phyloP scores from a whole-genome alignment of 2,329 filamentous ascomycete genomes.

The Aspergillus latus region DNA sequence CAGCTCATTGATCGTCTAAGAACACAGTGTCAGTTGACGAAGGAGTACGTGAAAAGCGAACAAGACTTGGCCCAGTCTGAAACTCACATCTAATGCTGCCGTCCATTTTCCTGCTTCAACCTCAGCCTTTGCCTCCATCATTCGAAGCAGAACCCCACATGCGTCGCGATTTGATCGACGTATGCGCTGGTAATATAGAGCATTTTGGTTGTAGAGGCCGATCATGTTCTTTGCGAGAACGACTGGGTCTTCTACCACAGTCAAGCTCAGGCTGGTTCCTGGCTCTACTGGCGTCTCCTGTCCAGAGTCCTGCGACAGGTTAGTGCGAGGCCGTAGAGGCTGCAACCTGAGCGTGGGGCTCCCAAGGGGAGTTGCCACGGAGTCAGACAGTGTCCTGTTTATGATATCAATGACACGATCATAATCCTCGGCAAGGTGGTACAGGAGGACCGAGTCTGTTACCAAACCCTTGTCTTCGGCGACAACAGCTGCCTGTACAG shows the following conservation, averaged over 20 bases:
- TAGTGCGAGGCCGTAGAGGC: constrained; percentile 70
- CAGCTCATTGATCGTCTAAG: constrained; percentile 68
- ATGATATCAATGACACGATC: constrained; percentile 90
- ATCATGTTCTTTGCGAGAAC: constrained; percentile 64
- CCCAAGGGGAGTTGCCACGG: constrained; percentile 80
- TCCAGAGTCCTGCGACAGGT: constrained; percentile 27
- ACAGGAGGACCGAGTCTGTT: constrained; percentile 90
- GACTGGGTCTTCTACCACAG: constrained; percentile 66
- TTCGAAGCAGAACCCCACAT: constrained; percentile 58
- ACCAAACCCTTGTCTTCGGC: constrained; percentile 92
- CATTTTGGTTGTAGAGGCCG: constrained; percentile 60
- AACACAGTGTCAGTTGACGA: constrained; percentile 13
- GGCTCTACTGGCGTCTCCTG: constrained; percentile 46
- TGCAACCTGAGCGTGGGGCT: constrained; percentile 75
- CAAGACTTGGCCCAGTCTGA: background rate
- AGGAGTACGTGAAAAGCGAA: background rate
- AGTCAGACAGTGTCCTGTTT: constrained; percentile 85
- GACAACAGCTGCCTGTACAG: constrained; percentile 83
- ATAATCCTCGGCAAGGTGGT: constrained; percentile 92
- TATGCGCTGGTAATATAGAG: constrained; percentile 62
- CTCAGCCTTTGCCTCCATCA: constrained; percentile 60
- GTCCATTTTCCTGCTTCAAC: constrained; percentile 61
- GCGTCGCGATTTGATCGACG: constrained; percentile 58
- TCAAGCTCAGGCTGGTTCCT: constrained; percentile 58
- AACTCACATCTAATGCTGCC: constrained; percentile 63